These are phyloP conservation scores for Leccinum variabile DNA, from an alignment of 1,284 basidiomycete species.

Conservation along the genomic window DNA sequence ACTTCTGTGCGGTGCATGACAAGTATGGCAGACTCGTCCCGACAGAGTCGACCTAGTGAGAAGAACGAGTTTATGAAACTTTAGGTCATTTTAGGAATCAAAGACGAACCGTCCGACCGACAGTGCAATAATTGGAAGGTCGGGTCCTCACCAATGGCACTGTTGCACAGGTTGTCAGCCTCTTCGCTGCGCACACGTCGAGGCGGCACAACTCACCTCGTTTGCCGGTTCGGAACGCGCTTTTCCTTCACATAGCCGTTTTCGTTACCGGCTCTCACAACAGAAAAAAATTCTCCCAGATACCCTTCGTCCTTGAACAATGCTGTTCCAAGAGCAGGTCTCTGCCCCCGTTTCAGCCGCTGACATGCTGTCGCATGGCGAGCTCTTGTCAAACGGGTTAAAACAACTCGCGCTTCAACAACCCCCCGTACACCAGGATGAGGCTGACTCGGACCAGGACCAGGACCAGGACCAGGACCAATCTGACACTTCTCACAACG, in stretches of 20 bases:
- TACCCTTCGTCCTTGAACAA: not conserved
- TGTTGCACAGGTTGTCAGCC: conserved; percentile 19
- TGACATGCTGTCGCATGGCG: conserved; percentile 23
- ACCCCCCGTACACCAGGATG: conserved; percentile 2
- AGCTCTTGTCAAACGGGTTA: conserved; percentile 29
- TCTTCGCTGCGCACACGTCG: conserved; percentile 5
- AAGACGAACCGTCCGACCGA: conserved; percentile 17
- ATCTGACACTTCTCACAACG: conserved; percentile 1
- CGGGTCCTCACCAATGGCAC: conserved; percentile 8
- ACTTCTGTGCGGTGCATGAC: conserved; percentile 34
- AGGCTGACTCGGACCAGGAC: not conserved
- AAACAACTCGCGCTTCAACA: conserved; percentile 23
- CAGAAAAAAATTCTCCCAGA: not conserved
- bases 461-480: conserved; percentile 7
- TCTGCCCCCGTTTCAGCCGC: conserved; percentile 4
- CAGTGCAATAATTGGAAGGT: conserved; percentile 23
- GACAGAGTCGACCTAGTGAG: conserved; percentile 28
- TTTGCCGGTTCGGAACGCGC: conserved; percentile 9
- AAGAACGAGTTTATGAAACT: conserved; percentile 37
- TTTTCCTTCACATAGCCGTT: conserved; percentile 31
- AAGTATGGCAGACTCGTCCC: conserved; percentile 41
- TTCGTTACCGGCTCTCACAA: not conserved
- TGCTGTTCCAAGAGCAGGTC: not conserved
- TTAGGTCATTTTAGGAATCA: conserved; percentile 37
- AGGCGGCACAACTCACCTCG: conserved; percentile 4